Percentiles rank a stretch among this genome's conserved stretches.
Conservation (phyloP, 202 grass and related monocot species). For the Digitaria exilis region DNA sequence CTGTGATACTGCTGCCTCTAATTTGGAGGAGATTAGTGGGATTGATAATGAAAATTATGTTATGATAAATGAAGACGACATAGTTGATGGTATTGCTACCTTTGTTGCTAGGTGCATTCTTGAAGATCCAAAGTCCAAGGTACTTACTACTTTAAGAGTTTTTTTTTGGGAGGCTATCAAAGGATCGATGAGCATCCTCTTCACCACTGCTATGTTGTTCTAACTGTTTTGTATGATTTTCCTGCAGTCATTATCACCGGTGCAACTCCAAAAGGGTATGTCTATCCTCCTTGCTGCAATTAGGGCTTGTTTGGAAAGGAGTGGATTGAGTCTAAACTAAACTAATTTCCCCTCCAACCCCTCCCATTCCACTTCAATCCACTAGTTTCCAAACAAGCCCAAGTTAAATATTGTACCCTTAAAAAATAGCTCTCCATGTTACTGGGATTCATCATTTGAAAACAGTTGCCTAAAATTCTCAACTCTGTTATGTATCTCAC, state of each 20-base stretch:
- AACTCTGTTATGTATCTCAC: not conserved
- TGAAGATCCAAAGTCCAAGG: slow-evolving; percentile 90
- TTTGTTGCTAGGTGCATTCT: slow-evolving; percentile 94
- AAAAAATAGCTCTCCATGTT: not conserved
- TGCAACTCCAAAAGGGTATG: slow-evolving; percentile 81
- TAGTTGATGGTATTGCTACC: slow-evolving; percentile 81
- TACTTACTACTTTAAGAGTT: slow-evolving; percentile 35
- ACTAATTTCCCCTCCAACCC: too few relatives aligned
- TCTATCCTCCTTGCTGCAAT: slow-evolving; percentile 5
- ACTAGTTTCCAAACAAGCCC: too few relatives aligned
- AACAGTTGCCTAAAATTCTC: not conserved
- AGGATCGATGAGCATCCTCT: slow-evolving; percentile 23
- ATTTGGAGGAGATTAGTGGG: slow-evolving; percentile 85
- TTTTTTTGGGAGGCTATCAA: not conserved
- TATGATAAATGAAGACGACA: slow-evolving; percentile 80
- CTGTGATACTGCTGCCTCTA: slow-evolving; percentile 48
- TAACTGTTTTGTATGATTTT: slow-evolving; percentile 54
- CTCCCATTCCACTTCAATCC: too few relatives aligned
- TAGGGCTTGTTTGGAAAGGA: too few relatives aligned
- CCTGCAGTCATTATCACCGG: slow-evolving; percentile 63
- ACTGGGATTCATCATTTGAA: not conserved
- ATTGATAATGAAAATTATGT: slow-evolving; percentile 98
- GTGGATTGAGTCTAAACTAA: too few relatives aligned
- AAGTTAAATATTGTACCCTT: not conserved
- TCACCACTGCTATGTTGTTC: slow-evolving; percentile 19